These are phyloP conservation scores for Cryptosporidium tyzzeri DNA, from an alignment of 169 alveolate genomes.

Conservation along the genomic window DNA sequence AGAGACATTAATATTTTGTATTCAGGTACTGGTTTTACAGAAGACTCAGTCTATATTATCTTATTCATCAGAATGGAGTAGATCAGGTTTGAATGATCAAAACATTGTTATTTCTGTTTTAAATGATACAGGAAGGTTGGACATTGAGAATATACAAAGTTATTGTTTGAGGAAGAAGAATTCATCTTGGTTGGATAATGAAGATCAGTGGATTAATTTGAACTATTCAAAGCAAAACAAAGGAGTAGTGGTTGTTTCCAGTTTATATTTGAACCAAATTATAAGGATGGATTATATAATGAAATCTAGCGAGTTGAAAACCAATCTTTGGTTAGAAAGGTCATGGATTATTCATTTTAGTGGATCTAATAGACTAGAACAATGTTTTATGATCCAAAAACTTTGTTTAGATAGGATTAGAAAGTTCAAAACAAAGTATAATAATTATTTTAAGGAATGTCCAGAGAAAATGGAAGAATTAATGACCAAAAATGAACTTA, in stretches of 20 bases:
- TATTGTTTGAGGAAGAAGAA: conserved; percentile 19
- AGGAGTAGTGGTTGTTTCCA: conserved; percentile 50
- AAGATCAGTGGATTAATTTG: not conserved
- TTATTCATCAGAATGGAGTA: conserved; percentile 54
- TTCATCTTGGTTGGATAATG: not conserved
- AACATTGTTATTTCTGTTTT: conserved; percentile 30
- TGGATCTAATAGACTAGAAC: conserved; percentile 53
- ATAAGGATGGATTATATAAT: conserved; percentile 2
- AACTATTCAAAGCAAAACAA: not conserved
- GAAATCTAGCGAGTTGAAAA: not conserved
- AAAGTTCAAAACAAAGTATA: not conserved
- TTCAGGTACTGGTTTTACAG: conserved; percentile 33
- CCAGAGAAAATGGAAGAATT: not conserved
- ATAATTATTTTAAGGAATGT: not conserved
- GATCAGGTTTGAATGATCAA: conserved; percentile 69
- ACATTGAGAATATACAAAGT: conserved; percentile 1
- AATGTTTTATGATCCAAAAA: conserved; percentile 19
- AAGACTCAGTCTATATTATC: conserved; percentile 23
- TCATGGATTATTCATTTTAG: conserved; percentile 63
- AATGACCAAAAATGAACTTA: conserved; percentile 10
- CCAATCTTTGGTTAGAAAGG: not conserved
- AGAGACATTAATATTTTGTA: conserved; percentile 47
- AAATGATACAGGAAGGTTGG: conserved; percentile 53
- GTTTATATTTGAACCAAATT: conserved; percentile 15
- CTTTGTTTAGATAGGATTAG: conserved; percentile 2